These are phyloP conservation scores for Sugiyamaella boreocaroliniensis DNA, from an alignment of 805 yeast species.

Conservation along the genomic window DNA sequence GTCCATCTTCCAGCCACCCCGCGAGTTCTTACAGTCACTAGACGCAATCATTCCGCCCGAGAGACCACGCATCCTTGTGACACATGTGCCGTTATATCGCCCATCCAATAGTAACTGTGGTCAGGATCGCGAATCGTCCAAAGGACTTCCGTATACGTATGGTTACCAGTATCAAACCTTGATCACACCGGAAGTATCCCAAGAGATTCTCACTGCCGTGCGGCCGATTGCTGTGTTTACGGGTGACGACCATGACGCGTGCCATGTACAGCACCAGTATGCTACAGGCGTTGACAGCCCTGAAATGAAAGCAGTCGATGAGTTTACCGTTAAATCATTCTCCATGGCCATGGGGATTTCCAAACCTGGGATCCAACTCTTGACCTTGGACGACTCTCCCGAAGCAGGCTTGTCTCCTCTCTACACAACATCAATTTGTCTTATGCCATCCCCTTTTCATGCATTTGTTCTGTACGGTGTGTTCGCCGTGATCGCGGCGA, in stretches of 20 bases:
- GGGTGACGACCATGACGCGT: slow-evolving; percentile 97
- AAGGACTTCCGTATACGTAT: slow-evolving; percentile 56
- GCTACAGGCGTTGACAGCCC: neutral
- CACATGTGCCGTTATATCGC: slow-evolving; percentile 86
- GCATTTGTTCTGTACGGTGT: slow-evolving; percentile 27
- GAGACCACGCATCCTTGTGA: slow-evolving; percentile 59
- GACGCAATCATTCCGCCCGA: slow-evolving; percentile 12
- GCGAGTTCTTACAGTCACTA: slow-evolving; percentile 37
- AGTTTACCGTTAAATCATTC: slow-evolving; percentile 80
- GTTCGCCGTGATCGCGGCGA: slow-evolving; percentile 9
- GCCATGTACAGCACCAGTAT: slow-evolving; percentile 59
- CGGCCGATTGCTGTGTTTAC: slow-evolving; percentile 68
- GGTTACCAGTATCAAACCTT: slow-evolving; percentile 92
- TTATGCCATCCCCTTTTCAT: slow-evolving; percentile 27
- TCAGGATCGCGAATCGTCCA: slow-evolving; percentile 59
- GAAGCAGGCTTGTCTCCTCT: slow-evolving; percentile 1
- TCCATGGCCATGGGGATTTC: slow-evolving; percentile 91
- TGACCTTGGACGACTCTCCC: slow-evolving; percentile 42
- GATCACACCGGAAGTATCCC: slow-evolving; percentile 54
- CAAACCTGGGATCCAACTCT: slow-evolving; percentile 78
- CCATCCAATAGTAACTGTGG: slow-evolving; percentile 63
- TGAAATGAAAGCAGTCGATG: slow-evolving; percentile 29
- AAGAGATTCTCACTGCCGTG: slow-evolving; percentile 49
- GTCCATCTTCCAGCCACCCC: slow-evolving; percentile 42
- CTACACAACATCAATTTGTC: slow-evolving; percentile 27